Percentiles rank a stretch among this genome's conserved stretches.
Conservation (phyloP, 257 asterid species). For the Gynochthodes officinalis region DNA sequence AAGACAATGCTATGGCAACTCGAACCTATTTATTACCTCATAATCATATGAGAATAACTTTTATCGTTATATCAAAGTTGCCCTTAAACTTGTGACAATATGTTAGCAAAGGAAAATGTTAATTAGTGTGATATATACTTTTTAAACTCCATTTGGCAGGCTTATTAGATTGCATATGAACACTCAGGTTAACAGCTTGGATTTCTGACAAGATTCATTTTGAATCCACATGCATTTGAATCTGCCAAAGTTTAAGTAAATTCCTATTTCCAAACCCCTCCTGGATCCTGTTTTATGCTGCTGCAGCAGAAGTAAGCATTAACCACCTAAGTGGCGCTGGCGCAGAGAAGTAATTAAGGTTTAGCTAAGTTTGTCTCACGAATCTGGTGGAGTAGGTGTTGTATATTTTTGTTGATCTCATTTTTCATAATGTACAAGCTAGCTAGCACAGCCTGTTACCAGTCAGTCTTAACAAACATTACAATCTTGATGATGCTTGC, state of each 20-base stretch:
- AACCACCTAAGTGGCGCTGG: not conserved
- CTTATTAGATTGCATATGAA: not conserved
- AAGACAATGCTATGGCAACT: too few species aligned
- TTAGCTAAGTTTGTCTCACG: not conserved
- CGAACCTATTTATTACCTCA: too few species aligned
- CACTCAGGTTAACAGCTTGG: slow-evolving; percentile 6
- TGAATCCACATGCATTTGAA: slow-evolving; percentile 7
- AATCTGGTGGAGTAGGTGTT: not conserved
- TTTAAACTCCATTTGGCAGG: not conserved
- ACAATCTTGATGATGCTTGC: slow-evolving; percentile 16
- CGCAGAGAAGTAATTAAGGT: not conserved
- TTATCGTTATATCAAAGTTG: too few species aligned
- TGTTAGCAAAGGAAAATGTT: too few species aligned
- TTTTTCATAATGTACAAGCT: not conserved
- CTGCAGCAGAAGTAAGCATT: too few species aligned
- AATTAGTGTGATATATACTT: not conserved
- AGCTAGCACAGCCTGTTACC: slow-evolving; percentile 11
- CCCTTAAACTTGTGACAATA: not conserved
- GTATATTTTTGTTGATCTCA: too few species aligned
- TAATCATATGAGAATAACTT: too few species aligned
- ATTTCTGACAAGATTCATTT: slow-evolving; percentile 8
- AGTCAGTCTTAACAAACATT: slow-evolving; percentile 24
- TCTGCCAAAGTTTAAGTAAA: too few species aligned
- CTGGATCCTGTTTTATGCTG: too few species aligned
- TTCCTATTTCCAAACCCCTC: too few species aligned